Base-by-base conservation (phyloP, 164 flowering plant species). In the Kalanchoe fedtschenkoi region DNA sequence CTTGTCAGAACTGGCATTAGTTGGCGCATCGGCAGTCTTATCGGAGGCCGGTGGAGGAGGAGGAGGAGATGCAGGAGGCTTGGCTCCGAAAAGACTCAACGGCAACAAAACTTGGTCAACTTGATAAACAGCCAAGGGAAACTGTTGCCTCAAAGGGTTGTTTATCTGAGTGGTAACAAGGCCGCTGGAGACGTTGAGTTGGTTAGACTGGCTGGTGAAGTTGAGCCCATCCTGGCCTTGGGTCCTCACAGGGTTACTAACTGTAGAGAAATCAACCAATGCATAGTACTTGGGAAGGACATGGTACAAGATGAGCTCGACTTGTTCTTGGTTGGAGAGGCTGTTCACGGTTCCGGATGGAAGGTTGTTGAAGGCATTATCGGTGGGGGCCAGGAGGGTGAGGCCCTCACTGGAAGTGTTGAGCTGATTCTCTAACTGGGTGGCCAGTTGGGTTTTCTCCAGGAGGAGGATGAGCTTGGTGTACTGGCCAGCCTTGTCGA, bases 321-420 rank as follows among this genome's bases (percentile, higher is more conserved):
- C 81, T 62, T 89, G 80, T 44, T 89, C 65, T 58, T 84, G 81
- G 14, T 4, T 1, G 1, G 70, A 3, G 16, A 92, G 83, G 41
- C 34, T 51, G 75, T 87, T 87, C 5, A 89, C 64, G 9, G 85
- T 58, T 0, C 98, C 95, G 1, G 83, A 4, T 57, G 74, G 68
- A 60, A 92, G 88, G 73, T 65, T 82, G 64, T 64, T 64, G 84
- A 92, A 89, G 55, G 93, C 98, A 62, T 81, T 85, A 62, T 92
- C 95, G 15, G 95, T 87, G 0, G 96, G 96, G 16, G 95, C 96
- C 24, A 92, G 73, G 19, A 89, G 66, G 4, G 96, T 87, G 69
- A 89, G 26, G 21, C 96, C 96, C n/a, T 83, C 72, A 44, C 62
- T 65, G 16, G 95, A 84, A 68, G 56, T 75, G 72, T 89, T 92